Conservation (phyloP, 139 green algal species). For the Ettlia oleoabundans region DNA sequence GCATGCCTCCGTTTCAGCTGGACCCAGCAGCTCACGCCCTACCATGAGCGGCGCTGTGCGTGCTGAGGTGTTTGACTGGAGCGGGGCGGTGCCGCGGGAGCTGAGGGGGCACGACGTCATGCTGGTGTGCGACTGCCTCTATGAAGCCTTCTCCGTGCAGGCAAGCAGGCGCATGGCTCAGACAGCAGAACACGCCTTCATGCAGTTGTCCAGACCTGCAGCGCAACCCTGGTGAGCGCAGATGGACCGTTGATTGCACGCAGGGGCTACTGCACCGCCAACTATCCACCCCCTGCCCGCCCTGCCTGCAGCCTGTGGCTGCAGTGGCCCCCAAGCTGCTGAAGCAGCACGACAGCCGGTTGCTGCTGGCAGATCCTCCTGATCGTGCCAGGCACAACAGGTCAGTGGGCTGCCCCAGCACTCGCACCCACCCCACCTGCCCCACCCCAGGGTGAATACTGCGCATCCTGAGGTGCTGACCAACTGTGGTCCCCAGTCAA, state of each 20-base stretch:
- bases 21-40: not conserved
- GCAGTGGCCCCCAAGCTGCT: conserved; percentile 49
- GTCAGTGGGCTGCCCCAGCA: too few relatives aligned
- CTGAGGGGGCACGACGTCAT: conserved; percentile 37
- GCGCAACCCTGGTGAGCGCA: too few relatives aligned
- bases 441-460: too few relatives aligned
- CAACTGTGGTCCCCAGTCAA: too few relatives aligned
- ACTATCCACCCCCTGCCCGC: too few relatives aligned
- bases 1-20: conserved; percentile 11
- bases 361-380: conserved; percentile 63
- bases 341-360: not conserved
- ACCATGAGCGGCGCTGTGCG: conserved; percentile 8
- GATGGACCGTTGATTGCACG: too few relatives aligned
- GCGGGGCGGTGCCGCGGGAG: not conserved
- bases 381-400: conserved; percentile 54
- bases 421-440: too few relatives aligned
- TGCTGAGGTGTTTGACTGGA: conserved; percentile 31
- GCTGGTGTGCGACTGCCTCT: conserved; percentile 67
- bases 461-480: too few relatives aligned
- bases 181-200: not conserved
- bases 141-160: conserved; percentile 57
- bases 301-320: conserved; percentile 50
- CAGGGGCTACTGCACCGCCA: too few relatives aligned
- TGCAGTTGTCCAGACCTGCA: too few relatives aligned
- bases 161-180: not conserved